These are phyloP conservation scores for Saccharomycopsis crataegensis DNA, from an alignment of 1,139 yeast species.

Conservation along the genomic window DNA sequence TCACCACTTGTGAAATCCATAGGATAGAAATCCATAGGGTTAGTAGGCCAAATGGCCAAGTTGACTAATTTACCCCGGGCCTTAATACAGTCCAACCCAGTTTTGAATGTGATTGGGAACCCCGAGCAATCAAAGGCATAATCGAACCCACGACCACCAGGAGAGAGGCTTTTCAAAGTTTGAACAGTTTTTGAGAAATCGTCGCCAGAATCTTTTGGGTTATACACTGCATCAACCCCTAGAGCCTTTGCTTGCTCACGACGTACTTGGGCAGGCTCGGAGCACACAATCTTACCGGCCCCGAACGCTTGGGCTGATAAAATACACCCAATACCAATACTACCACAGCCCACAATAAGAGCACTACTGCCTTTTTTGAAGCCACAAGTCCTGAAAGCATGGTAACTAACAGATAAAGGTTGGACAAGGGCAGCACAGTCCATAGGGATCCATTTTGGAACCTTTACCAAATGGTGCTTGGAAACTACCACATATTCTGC, in stretches of 20 bases:
- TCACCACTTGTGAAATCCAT: constrained; percentile 43
- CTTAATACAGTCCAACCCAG: constrained; percentile 44
- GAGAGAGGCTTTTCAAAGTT: constrained; percentile 34
- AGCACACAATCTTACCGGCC: constrained; percentile 45
- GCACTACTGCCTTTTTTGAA: constrained; percentile 42
- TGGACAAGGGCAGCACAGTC: constrained; percentile 51
- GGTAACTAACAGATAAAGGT: constrained; percentile 55
- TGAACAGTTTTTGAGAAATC: constrained; percentile 25
- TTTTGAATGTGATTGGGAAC: constrained; percentile 43
- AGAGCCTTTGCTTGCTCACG: constrained; percentile 44
- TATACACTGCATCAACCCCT: constrained; percentile 39
- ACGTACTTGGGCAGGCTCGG: constrained; percentile 53
- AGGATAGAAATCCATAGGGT: constrained; percentile 39
- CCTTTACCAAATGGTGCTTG: constrained; percentile 38
- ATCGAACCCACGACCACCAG: constrained; percentile 47
- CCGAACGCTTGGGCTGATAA: constrained; percentile 50
- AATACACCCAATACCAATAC: constrained; percentile 52
- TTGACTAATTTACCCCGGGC: constrained; percentile 60
- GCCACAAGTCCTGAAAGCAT: constrained; percentile 42
- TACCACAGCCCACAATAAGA: constrained; percentile 53
- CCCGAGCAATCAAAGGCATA: constrained; percentile 60
- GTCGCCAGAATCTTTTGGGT: constrained; percentile 36
- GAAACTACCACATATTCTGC: constrained; percentile 44
- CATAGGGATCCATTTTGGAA: constrained; percentile 41
- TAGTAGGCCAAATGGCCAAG: constrained; percentile 54